Percentiles rank a stretch among this genome's conserved stretches.
Evolutionary conservation across 495 filamentous ascomycete species (phyloP).

Genomic region (Trichocladium uniseriatum): DNA sequence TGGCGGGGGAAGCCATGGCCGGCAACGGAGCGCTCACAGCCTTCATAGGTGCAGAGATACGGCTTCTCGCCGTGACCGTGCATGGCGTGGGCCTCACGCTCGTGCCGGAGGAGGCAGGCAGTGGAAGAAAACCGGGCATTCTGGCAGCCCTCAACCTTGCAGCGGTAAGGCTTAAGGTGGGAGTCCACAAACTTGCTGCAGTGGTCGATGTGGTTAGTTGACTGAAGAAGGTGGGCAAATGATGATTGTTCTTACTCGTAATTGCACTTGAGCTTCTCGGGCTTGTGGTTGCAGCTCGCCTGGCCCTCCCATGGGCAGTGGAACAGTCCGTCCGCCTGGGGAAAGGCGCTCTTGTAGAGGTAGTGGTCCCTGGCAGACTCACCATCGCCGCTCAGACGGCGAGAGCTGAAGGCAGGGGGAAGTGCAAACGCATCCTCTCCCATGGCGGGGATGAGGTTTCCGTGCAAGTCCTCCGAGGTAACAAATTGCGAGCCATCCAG

Average conservation of each 20-base stretch:
- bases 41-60: constrained; percentile 72
- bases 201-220: constrained; percentile 26
- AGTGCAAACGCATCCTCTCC: constrained; percentile 37
- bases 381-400: constrained; percentile 40
- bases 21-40: constrained; percentile 68
- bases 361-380: constrained; percentile 68
- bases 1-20: constrained; percentile 85
- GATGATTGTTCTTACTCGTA: constrained; percentile 63
- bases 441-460: constrained; percentile 27
- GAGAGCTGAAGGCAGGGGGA: constrained; percentile 32
- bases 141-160: constrained; percentile 69
- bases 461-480: constrained; percentile 35
- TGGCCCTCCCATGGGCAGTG: constrained; percentile 81
- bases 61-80: constrained; percentile 89
- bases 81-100: constrained; percentile 89
- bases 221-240: constrained; percentile 6
- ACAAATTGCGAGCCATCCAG: constrained; percentile 28
- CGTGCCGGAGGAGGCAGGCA: constrained; percentile 87
- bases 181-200: constrained; percentile 89
- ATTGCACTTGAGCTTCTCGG: constrained; percentile 91
- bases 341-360: constrained; percentile 62
- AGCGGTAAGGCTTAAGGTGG: constrained; percentile 87
- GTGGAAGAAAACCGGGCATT: constrained; percentile 83
- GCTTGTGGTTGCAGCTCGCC: constrained; percentile 68
- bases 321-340: constrained; percentile 65